Conservation (phyloP, 176 grass and related monocot species). For the Carex scoparia region DNA sequence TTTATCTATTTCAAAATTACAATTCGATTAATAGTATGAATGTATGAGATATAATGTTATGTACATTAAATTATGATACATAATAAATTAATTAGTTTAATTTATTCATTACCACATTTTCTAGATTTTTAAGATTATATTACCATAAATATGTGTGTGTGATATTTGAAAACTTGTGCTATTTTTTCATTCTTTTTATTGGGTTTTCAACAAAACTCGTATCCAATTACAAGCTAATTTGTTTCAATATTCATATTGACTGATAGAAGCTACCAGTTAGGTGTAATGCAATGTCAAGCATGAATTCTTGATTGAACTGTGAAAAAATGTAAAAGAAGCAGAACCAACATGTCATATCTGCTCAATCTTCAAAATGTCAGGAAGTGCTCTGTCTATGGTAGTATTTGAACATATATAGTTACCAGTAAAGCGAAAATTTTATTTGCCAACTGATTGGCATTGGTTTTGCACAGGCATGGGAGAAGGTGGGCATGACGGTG, state of each 20-base stretch:
- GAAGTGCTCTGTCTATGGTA: neutral
- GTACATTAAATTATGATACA: neutral
- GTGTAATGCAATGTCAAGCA: no score
- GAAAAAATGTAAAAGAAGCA: neutral
- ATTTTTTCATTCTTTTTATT: no score
- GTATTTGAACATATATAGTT: neutral
- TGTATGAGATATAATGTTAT: neutral
- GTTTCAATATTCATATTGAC: no score
- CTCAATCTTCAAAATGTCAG: neutral
- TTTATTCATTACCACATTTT: neutral
- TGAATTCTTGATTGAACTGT: neutral
- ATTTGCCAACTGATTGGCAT: neutral
- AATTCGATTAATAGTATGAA: no score
- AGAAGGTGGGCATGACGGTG: constrained; percentile 43
- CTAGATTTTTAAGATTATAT: neutral
- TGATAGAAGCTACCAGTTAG: no score
- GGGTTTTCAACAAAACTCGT: no score
- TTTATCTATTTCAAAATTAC: no score
- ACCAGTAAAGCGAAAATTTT: neutral
- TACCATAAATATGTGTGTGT: neutral
- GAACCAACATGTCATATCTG: neutral
- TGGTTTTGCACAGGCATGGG: constrained; percentile 36
- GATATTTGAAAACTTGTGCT: neutral
- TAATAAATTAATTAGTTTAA: neutral
- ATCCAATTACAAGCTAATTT: no score